Conservation (phyloP, 1,284 basidiomycete species). For the Cryptococcus maquisensis region DNA sequence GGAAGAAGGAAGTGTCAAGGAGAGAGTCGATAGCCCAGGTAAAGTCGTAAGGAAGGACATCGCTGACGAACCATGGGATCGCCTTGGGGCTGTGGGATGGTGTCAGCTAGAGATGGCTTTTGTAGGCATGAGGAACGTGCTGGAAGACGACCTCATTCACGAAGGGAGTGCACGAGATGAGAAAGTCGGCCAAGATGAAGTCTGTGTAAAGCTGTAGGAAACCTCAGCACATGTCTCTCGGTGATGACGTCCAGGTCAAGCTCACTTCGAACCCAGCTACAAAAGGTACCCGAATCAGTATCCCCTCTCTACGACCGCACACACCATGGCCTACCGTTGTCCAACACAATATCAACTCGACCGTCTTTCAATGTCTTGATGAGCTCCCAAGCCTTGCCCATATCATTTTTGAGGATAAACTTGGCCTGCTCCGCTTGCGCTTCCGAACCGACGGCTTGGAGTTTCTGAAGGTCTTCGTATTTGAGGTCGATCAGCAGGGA, state of each 20-base stretch:
- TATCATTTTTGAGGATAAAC: conserved; percentile 81
- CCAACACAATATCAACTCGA: conserved; percentile 81
- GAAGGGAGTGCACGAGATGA: conserved; percentile 80
- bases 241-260: background rate
- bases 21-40: conserved; percentile 53
- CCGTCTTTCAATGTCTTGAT: conserved; percentile 57
- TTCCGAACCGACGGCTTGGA: conserved; percentile 76
- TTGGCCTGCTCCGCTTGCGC: conserved; percentile 68
- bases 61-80: conserved; percentile 84
- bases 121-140: conserved; percentile 54
- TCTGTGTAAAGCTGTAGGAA: conserved; percentile 76
- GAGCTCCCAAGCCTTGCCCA: conserved; percentile 70
- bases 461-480: conserved; percentile 68
- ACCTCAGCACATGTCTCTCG: background rate
- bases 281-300: background rate
- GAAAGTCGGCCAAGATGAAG: conserved; percentile 88
- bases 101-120: background rate
- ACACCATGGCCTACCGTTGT: conserved; percentile 66
- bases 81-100: conserved; percentile 65
- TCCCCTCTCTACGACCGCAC: background rate
- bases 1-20: conserved; percentile 56
- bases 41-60: conserved; percentile 79
- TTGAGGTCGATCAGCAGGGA: conserved; percentile 48
- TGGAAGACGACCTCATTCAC: conserved; percentile 80
- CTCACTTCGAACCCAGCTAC: conserved; percentile 81